Evolutionary conservation across 495 filamentous ascomycete species (phyloP), one percentile per base, ranked within the genome.

Genomic region (Chaetomium cochliodes): DNA sequence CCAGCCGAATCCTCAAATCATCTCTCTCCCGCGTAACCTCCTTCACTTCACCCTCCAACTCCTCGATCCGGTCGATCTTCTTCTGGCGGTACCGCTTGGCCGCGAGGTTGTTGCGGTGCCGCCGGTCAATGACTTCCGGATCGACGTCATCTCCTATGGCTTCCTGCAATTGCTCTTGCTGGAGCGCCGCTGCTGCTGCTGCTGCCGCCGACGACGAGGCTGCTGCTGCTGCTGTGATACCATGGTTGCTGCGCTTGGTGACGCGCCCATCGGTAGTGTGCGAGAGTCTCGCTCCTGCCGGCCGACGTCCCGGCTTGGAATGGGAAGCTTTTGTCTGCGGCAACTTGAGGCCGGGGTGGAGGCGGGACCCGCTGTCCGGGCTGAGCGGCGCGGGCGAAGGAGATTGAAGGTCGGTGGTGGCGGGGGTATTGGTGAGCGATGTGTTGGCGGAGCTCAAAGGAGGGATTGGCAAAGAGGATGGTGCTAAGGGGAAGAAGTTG

Each of bases 41-140:
- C 58, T 84, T 83, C 60, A 90, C 78, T 66, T 84, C 83, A 5
- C 75, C 76, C 72, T 90, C 86, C 23, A 93, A 78, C 64, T 82
- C 81, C 65, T 82, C 79, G 72, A 92, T 81, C 67, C 84, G 83
- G 67, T 88, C 87, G 30, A 90, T 81, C 51, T 88, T 85, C 64
- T 85, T 86, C 76, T 90, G 84, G 26, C 90, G 85, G 74, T 89
- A 92, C 62, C 87, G 84, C 60, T 88, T 85, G 59, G 88, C 87
- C 5, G 87, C 86, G 51, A 90, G 76, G 57, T 88, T 89, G 72
- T 92, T 90, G 44, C 86, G 82, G 55, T 82, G 81, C 22, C 88
- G 87, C 71, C 88, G 89, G 60, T 74, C 65, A 8, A 74, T 2
- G 13, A 65, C 26, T n/a, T 65, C 62, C 3, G 57, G 30, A 20